Conservation (phyloP, 164 flowering plant species). For the Magnolia sinica region DNA sequence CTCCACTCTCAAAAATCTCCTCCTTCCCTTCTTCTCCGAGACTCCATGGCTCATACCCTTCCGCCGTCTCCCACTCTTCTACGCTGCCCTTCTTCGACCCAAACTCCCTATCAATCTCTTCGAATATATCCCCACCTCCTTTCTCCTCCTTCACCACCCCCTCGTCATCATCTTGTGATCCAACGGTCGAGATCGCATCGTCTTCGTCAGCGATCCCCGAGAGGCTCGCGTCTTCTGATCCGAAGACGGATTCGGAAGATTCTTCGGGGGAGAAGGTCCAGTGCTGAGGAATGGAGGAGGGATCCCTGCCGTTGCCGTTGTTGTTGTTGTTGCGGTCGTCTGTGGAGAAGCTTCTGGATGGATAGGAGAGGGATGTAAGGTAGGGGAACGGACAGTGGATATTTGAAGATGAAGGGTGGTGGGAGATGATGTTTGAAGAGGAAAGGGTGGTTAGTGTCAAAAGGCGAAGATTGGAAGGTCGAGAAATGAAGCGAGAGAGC, state of each 20-base stretch:
- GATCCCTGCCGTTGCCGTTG: constrained; percentile 8
- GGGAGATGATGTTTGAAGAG: not conserved
- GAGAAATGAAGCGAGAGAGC: constrained; percentile 26
- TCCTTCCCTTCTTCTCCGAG: constrained; percentile 21
- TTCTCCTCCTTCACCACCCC: constrained; percentile 6
- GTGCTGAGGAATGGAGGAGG: constrained; percentile 5
- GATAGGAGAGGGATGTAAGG: not conserved
- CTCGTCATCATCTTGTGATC: constrained; percentile 1
- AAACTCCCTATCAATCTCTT: constrained; percentile 14
- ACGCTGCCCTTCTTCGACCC: constrained; percentile 3
- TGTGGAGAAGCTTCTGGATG: constrained; percentile 18
- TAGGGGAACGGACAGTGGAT: not conserved
- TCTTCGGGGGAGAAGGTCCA: constrained; percentile 20
- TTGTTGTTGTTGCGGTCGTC: constrained; percentile 10
- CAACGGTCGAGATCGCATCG: not conserved
- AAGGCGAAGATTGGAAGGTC: constrained; percentile 11
- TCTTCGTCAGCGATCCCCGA: constrained; percentile 19
- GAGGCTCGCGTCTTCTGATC: constrained; percentile 12
- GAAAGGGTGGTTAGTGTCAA: constrained; percentile 2
- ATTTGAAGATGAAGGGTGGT: constrained; percentile 1
- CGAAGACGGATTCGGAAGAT: constrained; percentile 10
- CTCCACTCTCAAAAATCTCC: constrained; percentile 21
- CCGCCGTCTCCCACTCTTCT: constrained; percentile 24
- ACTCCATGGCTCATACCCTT: constrained; percentile 26
- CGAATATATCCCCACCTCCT: constrained; percentile 19